phyloP scores from a whole-genome alignment of 805 yeast genomes.

The Yarrowia sp. region DNA sequence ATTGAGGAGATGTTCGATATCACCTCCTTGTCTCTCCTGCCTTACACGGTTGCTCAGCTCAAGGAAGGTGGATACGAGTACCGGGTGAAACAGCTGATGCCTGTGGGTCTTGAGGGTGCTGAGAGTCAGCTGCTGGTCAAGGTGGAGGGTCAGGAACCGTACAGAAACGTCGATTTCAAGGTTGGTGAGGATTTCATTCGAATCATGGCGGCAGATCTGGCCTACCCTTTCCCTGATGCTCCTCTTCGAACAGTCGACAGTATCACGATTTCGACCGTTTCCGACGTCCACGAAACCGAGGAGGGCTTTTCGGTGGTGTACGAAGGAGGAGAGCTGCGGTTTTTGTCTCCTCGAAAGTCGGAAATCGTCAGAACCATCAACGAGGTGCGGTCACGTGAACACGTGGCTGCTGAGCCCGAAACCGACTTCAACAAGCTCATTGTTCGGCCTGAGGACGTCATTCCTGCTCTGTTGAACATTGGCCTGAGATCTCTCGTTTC shows the following conservation, averaged over 20 bases:
- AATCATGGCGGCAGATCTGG: neutral
- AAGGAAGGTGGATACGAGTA: slow-evolving; percentile 11
- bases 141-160: neutral
- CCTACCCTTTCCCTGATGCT: slow-evolving; percentile 17
- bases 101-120: neutral
- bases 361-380: slow-evolving; percentile 45
- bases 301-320: slow-evolving; percentile 14
- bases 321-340: slow-evolving; percentile 13
- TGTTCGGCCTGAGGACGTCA: slow-evolving; percentile 50
- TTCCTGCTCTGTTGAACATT: slow-evolving; percentile 69
- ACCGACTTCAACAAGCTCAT: slow-evolving; percentile 17
- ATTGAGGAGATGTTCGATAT: slow-evolving; percentile 54
- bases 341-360: slow-evolving; percentile 36
- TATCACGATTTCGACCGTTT: neutral
- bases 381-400: slow-evolving; percentile 40
- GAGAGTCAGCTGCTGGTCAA: neutral
- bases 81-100: slow-evolving; percentile 19
- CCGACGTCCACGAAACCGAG: slow-evolving; percentile 8
- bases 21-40: slow-evolving; percentile 15
- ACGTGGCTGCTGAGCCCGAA: slow-evolving; percentile 8
- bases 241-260: slow-evolving; percentile 18
- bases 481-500: slow-evolving; percentile 73
- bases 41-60: slow-evolving; percentile 28
- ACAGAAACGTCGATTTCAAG: slow-evolving; percentile 29
- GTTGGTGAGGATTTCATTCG: slow-evolving; percentile 19